A percentile compares a stretch with the other conserved stretches of the same genome.
These are phyloP conservation scores for Knoxdaviesia proteae DNA, from an alignment of 2,329 filamentous ascomycete species.

Conservation along the genomic window DNA sequence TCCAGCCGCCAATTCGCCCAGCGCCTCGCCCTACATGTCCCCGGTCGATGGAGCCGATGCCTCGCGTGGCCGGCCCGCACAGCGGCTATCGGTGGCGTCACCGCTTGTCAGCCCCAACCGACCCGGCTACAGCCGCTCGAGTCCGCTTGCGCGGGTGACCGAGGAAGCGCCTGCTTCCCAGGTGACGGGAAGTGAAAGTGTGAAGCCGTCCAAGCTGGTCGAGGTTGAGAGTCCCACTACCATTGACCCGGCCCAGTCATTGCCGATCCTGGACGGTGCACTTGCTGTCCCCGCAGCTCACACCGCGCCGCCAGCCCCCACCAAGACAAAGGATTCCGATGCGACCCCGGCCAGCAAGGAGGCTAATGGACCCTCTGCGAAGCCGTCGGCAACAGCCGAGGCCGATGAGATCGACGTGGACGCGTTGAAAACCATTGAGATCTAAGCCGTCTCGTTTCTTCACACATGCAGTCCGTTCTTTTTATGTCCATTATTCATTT, in stretches of 20 bases:
- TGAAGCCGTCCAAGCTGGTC: conserved; percentile 28
- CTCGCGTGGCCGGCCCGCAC: conserved; percentile 48
- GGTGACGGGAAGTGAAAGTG: conserved; percentile 14
- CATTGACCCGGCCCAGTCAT: conserved; percentile 16
- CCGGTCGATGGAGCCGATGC: conserved; percentile 38
- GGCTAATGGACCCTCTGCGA: conserved; percentile 10
- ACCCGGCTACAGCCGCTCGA: conserved; percentile 44
- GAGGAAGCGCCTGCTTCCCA: conserved; percentile 37
- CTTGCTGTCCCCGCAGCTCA: background rate
- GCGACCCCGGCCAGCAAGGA: conserved; percentile 17
- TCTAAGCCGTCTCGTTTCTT: conserved; percentile 15
- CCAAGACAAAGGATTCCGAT: conserved; percentile 16
- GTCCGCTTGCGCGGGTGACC: conserved; percentile 52
- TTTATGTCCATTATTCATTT: background rate
- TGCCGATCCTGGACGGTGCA: conserved; percentile 14
- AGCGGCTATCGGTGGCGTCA: conserved; percentile 44
- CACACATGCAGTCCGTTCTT: background rate
- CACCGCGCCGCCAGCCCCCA: conserved; percentile 12
- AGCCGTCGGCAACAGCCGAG: conserved; percentile 19
- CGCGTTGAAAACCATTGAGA: conserved; percentile 41
- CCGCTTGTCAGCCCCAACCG: conserved; percentile 43
- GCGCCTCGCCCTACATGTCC: conserved; percentile 42
- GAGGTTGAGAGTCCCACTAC: conserved; percentile 28
- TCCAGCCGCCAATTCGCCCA: conserved; percentile 17
- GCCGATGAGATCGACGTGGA: conserved; percentile 22